Evolutionary conservation across 768 basidiomycete genomes (phyloP), one percentile per base, ranked within the genome.

Genomic region (Termitomyces sp.): DNA sequence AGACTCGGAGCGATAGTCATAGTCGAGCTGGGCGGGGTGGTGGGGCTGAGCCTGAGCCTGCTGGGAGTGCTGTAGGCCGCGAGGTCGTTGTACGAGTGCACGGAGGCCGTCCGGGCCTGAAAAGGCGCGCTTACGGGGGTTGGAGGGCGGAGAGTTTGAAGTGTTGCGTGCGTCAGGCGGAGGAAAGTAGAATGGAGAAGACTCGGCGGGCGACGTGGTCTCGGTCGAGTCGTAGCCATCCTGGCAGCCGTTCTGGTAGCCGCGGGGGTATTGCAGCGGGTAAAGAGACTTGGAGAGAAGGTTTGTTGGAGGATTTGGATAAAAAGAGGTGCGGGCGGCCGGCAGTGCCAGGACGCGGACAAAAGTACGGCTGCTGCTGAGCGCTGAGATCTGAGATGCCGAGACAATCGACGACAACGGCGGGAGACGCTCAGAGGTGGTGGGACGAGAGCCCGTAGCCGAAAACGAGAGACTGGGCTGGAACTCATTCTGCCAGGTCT

Each of bases 111-210:
- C 85, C 70, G 84, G 76, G 77, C 83, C 83, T 57, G 79, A 75
- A 78, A 79, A 85, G 65, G 85, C 77, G 79, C 88, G 85, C 65
- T 88, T 88, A 61, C 86, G 79, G 67, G 85, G 78, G 80, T 79
- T 81, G 64, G 67, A 9, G 61, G 65, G 28, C 54, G 68, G 52
- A n/a, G 73, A 63, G 42, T 65, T 28, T 2, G 28, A 28, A 2
- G 28, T n/a, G 24, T 64, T 61, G 33, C 71, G 79, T 54, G 65
- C 46, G 59, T 72, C 72, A 56, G 87, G 87, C 64, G 88, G 82
- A 78, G 87, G 83, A 86, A 89, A 91, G 79, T 81, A 90, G 84
- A 91, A 91, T 58, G 89, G 89, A 62, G 86, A 88, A 74, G 74
- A 39, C 66, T 88, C 88, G 74, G 80, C 69, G 0, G 20, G 7